These are phyloP conservation scores for Microthlaspi erraticum DNA, from an alignment of 345 rosid species.

Conservation along the genomic window DNA sequence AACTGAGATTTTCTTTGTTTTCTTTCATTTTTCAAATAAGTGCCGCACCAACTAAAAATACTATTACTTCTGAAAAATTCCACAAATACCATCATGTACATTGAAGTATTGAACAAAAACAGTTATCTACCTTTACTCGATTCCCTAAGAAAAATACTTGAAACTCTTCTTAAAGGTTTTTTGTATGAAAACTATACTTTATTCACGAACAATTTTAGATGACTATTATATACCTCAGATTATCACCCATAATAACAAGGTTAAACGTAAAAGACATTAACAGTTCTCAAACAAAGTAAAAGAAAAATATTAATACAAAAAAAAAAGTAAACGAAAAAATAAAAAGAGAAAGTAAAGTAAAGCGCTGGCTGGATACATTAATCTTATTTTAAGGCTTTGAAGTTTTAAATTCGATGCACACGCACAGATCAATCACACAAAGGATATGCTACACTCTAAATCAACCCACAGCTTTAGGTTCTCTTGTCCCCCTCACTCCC, in stretches of 20 bases:
- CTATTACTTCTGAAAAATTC: too few species aligned
- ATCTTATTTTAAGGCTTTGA: conserved; percentile 38
- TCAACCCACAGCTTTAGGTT: conserved; percentile 39
- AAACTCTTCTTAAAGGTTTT: too few species aligned
- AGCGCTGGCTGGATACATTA: conserved; percentile 22
- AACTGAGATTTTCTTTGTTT: too few species aligned
- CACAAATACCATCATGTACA: too few species aligned
- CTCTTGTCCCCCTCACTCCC: conserved; percentile 36
- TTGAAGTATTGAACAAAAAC: too few species aligned
- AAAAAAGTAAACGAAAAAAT: too few species aligned
- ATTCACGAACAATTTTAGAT: not conserved
- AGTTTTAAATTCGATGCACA: conserved; percentile 36
- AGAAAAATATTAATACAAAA: too few species aligned
- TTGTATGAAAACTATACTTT: too few species aligned
- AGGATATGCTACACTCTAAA: conserved; percentile 24
- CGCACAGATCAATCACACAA: conserved; percentile 37
- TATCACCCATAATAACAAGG: not conserved
- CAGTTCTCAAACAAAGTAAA: conserved; percentile 12
- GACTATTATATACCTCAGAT: not conserved
- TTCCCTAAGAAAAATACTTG: too few species aligned
- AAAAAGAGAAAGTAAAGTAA: not conserved
- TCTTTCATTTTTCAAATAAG: too few species aligned
- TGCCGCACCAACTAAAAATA: too few species aligned
- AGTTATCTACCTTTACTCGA: too few species aligned
- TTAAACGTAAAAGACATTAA: not conserved